Conservation (phyloP, 2,329 filamentous ascomycete genomes). For the Thielaviopsis euricoi region DNA sequence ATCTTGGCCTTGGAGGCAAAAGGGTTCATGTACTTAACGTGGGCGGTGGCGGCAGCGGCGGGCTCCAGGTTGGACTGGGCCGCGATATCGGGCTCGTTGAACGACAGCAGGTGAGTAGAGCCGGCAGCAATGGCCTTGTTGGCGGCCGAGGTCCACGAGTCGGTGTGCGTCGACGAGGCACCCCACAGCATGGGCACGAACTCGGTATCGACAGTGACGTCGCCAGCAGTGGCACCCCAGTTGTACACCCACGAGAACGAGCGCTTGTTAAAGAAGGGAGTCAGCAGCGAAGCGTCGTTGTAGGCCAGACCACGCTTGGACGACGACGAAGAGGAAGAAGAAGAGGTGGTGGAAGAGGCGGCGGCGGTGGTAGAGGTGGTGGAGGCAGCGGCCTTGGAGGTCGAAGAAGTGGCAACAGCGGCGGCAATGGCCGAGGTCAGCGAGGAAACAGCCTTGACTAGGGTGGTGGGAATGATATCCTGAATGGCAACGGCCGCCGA, state of each 20-base stretch:
- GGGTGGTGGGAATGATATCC: constrained; percentile 14
- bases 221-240: constrained; percentile 38
- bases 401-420: neutral
- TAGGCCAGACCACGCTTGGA: constrained; percentile 53
- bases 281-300: constrained; percentile 40
- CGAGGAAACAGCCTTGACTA: constrained; percentile 10
- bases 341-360: constrained; percentile 8
- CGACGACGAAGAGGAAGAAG: constrained; percentile 14
- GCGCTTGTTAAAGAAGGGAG: constrained; percentile 27
- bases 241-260: constrained; percentile 45
- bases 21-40: constrained; percentile 38
- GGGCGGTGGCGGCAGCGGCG: constrained; percentile 32
- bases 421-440: constrained; percentile 14
- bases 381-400: neutral
- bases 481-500: constrained; percentile 8
- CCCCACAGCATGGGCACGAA: constrained; percentile 57
- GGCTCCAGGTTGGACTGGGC: constrained; percentile 43
- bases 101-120: constrained; percentile 41
- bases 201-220: constrained; percentile 28
- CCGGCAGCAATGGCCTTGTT: constrained; percentile 35
- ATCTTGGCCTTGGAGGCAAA: constrained; percentile 37
- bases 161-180: constrained; percentile 24
- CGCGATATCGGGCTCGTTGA: constrained; percentile 54
- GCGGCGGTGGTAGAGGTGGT: constrained; percentile 1
- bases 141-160: constrained; percentile 34